Conservation (phyloP, 2,329 filamentous ascomycete species). For the Microascus cirrosus region DNA sequence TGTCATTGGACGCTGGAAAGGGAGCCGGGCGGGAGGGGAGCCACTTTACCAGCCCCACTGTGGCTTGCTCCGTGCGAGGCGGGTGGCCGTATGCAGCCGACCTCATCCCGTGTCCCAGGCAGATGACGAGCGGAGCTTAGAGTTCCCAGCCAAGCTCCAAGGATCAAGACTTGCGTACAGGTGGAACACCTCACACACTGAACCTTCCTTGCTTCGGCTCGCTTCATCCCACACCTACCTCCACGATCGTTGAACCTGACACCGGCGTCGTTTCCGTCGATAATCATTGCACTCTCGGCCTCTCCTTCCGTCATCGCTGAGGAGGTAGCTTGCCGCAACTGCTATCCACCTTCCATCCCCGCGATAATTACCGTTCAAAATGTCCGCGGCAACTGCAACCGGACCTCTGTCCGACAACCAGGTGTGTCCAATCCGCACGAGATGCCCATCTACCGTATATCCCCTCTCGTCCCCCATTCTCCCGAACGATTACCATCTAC, state of each 20-base stretch:
- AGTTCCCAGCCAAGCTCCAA: not conserved
- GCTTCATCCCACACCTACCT: not conserved
- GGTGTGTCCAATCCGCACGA: conserved; percentile 39
- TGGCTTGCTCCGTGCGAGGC: not conserved
- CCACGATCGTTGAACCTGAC: not conserved
- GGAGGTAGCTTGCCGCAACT: not conserved
- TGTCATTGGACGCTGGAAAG: not conserved
- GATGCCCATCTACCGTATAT: not conserved
- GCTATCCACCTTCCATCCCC: conserved; percentile 7
- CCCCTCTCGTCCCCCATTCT: not conserved
- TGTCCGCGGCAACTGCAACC: conserved; percentile 57
- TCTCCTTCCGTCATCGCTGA: not conserved
- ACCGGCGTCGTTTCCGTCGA: not conserved
- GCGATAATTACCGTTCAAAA: conserved; percentile 37
- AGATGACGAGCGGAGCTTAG: conserved; percentile 2
- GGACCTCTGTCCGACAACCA: conserved; percentile 97
- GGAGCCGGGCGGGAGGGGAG: not conserved
- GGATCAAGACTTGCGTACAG: not conserved
- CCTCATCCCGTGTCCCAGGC: not conserved
- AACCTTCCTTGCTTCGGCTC: not conserved
- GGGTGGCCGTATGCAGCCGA: not conserved
- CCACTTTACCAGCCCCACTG: not conserved
- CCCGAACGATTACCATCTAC: not conserved
- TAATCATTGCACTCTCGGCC: not conserved
- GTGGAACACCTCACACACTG: not conserved